Base-by-base conservation (phyloP, 2,329 filamentous ascomycete species). In the Xylaria sp. region DNA sequence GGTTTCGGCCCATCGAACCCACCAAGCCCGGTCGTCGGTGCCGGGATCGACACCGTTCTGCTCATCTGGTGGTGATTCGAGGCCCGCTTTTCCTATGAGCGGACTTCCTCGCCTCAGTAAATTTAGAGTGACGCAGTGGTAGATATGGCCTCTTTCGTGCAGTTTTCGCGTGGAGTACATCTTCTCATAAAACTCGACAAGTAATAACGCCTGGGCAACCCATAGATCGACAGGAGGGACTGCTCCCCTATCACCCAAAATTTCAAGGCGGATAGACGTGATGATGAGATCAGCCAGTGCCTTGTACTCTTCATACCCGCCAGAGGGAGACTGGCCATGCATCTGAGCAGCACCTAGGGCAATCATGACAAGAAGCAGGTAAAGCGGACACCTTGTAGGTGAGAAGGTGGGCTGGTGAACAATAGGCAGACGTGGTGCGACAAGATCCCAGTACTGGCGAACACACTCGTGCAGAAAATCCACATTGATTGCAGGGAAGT, bases 151-250 rank as follows among this genome's bases (percentile, higher is more conserved):
- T 72, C 94, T 86, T 78, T 97, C 94, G 79, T 98, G 94, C 30
- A 97, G 83, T 17, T 88, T 87, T 50, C 93, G 86, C 0, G 93
- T 94, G 1, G 92, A 93, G 78, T 93, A 96, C 87, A 97, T 92
- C 84, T 97, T 98, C 81, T 98, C 94, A 75, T 95, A 97, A 4
- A 94, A 88, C 77, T 98, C 94, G 1, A 98, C 83, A 3, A 97
- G 83, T 1, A 98, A 81, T 53, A 97, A 82, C 0, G 93, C 90
- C 77, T 97, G 94, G 71, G 96, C 95, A 0, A 96, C 90, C 93
- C 93, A 97, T 2, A 98, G 81, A 73, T 92, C 92, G 0, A 93
- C 93, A 0, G 94, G 93, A 0, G 94, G 93, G 19, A 90, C 85
- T 72, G 95, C 95, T 75, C 97, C 93, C 9, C 90, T 88, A 68